Conservation (phyloP, 139 green algal species). For the Nannochloris sp. region DNA sequence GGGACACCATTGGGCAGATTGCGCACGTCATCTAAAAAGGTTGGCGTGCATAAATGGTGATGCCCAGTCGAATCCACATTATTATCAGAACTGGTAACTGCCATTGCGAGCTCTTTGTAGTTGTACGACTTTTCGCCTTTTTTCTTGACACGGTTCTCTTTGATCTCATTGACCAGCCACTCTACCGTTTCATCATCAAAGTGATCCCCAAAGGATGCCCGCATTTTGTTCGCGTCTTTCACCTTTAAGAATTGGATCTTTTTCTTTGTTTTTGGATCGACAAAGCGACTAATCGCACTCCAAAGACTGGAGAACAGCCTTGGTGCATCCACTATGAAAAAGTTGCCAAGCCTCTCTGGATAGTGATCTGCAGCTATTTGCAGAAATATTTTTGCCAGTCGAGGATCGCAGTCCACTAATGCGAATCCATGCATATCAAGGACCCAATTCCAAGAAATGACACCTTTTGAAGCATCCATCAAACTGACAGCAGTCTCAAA, state of each 20-base stretch:
- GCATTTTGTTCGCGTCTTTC: conserved; percentile 24
- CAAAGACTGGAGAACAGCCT: conserved; percentile 57
- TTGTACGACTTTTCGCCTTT: background rate
- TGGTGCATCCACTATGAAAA: conserved; percentile 59
- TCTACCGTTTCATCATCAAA: conserved; percentile 35
- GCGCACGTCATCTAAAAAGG: background rate
- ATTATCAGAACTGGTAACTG: background rate
- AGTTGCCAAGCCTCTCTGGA: conserved; percentile 61
- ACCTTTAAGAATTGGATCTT: conserved; percentile 47
- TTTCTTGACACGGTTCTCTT: conserved; percentile 3
- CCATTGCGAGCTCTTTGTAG: background rate
- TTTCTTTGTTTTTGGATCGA: conserved; percentile 58
- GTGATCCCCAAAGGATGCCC: conserved; percentile 28
- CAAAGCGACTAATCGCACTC: conserved; percentile 40
- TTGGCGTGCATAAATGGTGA: background rate
- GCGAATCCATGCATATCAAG: conserved; percentile 65
- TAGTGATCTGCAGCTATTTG: conserved; percentile 58
- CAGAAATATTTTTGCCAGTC: conserved; percentile 56
- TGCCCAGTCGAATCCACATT: background rate
- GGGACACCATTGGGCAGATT: no score
- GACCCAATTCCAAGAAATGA: conserved; percentile 65
- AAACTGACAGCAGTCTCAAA: conserved; percentile 48
- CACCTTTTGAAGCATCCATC: conserved; percentile 37
- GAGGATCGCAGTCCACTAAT: conserved; percentile 46
- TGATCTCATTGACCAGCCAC: conserved; percentile 45